Evolutionary conservation across 345 rosid genomes (phyloP).

Genomic region (Salix udensis): DNA sequence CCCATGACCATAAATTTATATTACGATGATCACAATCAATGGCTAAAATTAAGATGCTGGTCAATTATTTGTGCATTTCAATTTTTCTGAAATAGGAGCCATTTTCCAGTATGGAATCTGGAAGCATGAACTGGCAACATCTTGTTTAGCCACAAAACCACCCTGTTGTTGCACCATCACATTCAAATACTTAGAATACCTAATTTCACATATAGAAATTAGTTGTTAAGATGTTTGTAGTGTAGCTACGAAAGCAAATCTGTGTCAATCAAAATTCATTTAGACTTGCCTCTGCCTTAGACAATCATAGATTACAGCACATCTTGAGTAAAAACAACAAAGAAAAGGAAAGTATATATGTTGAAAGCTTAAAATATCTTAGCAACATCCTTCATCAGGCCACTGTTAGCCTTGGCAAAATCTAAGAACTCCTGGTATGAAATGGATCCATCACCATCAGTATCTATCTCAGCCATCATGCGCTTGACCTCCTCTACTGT

Average conservation of each 20-base stretch:
- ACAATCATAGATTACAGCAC: background rate
- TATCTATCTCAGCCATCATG: slow-evolving; percentile 93
- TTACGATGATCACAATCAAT: background rate
- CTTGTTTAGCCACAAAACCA: background rate
- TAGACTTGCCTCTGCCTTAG: background rate
- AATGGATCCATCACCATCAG: slow-evolving; percentile 83
- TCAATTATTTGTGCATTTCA: background rate
- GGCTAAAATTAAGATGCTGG: background rate
- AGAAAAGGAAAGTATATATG: background rate
- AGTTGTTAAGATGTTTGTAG: background rate
- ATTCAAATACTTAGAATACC: background rate
- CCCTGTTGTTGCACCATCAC: background rate
- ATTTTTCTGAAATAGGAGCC: background rate
- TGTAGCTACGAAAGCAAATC: background rate
- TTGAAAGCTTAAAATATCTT: slow-evolving; percentile 48
- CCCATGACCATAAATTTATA: background rate
- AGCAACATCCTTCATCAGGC: slow-evolving; percentile 82
- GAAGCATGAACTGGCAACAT: background rate
- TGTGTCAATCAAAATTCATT: slow-evolving; percentile 5
- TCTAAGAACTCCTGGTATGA: slow-evolving; percentile 60
- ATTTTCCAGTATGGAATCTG: background rate
- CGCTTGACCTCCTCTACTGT: slow-evolving; percentile 53
- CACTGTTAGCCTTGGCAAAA: slow-evolving; percentile 73
- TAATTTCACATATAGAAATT: background rate
- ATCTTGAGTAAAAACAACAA: background rate